Evolutionary conservation across 164 flowering plant species (phyloP), one percentile per base, ranked within the genome.

Genomic region (Litsea cubeba): DNA sequence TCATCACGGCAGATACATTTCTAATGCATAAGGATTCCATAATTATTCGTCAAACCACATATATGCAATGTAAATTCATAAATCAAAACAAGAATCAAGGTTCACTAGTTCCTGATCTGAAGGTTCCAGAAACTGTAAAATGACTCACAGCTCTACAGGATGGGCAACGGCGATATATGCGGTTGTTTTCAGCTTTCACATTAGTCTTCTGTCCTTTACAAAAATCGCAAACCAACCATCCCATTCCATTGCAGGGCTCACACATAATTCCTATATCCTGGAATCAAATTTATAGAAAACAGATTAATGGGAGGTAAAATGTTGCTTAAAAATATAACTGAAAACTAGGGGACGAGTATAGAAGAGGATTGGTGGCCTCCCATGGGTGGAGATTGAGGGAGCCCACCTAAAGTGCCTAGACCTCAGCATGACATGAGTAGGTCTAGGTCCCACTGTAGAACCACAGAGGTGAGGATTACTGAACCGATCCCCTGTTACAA

Each of bases 141-240:
- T 40, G 64, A 83, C 94, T 85, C 82, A 94, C 97, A 71, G 97
- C 97, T 90, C 85, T 88, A 80, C 97, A 94, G 68, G 97, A 72
- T 11, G 98, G 98, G 63, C 98, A 94, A 1, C 98, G 90, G 2
- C 97, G 91, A 67, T 90, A 94, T 26, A 91, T 88, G 58, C 90
- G 79, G 50, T 89, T 92, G 75, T 83, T 92, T 5, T 69, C 84
- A 12, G 88, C 83, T 82, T 85, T 90, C 71, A 95, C 95, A 74
- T 91, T 92, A 67, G 89, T 95, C 80, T 91, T 95, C 76, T 90
- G 86, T 50, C 97, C 97, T 46, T 87, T 74, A 75, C 97, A 95
- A 62, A 91, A 95, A 78, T 85, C 90, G 83, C 98, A 95, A n/a
- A 89, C 70, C 71, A 95, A 65, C 97, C 97, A 95, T 76, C 98